Evolutionary conservation across 305 asterid genomes (phyloP), one percentile per base, ranked within the genome.

Genomic region (Solanum hybrid): DNA sequence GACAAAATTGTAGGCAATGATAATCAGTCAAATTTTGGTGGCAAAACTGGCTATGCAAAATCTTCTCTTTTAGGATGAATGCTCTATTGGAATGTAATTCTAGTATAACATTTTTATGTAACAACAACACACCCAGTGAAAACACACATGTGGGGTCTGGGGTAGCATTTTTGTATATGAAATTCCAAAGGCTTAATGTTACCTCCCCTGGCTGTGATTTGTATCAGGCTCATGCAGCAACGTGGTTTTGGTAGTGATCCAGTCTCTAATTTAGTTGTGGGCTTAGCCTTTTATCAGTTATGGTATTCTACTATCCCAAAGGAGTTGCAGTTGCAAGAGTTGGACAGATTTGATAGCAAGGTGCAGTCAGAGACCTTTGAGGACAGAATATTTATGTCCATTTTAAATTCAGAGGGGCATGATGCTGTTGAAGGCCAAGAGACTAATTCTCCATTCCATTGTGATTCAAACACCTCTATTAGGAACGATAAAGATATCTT

Each of bases 261-360:
- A 77, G 67, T 90, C 40, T 95, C 97, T 75, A 96, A 95, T 94
- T 92, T 96, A 94, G 94, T 96, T 89, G 97, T 94, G 90, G 98
- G 98, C 87, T 92, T 96, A 91, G 88, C 92, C 84, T 96, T 93
- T 92, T 95, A 86, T 93, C 95, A 94, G 92, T 89, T 92, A 82
- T 96, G 99, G 99, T 95, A 95, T 93, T 92, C 95, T 90, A 86
- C 90, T 74, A 78, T 95, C 84, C 98, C 98, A 8, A 73, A 93
- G 89, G 96, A 94, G 89, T 90, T 95, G 90, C 95, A 95, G 90
- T 86, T 95, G 92, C 91, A 92, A 51, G 93, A 93, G 57, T 89
- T 91, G 89, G 92, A 92, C 79, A 57, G 91, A 35, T 71, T 91
- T 26, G 86, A 36, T 90, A 82, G 93, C 71, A 89, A 89, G 88